A percentile compares a stretch with the other conserved stretches of the same genome.
Conservation (phyloP, 345 rosid species). For the Turnera subulata region DNA sequence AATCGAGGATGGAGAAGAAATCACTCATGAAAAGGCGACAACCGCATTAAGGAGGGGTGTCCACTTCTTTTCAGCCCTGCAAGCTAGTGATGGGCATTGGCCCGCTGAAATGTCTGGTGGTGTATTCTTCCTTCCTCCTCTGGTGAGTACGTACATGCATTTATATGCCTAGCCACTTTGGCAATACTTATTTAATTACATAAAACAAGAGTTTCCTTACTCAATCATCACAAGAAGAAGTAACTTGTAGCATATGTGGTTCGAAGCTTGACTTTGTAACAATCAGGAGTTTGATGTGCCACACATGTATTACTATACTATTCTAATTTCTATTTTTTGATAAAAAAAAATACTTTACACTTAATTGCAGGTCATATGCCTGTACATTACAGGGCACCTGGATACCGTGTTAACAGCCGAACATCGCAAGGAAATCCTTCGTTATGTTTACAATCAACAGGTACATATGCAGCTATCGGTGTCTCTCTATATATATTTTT, state of each 20-base stretch:
- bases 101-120: slow-evolving; percentile 17
- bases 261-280: too few relatives aligned
- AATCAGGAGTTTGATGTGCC: too few relatives aligned
- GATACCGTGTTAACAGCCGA: neutral
- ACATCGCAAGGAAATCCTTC: neutral
- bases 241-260: too few relatives aligned
- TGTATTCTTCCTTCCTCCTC: slow-evolving; percentile 8
- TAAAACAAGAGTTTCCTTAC: too few relatives aligned
- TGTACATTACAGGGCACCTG: slow-evolving; percentile 12
- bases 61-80: slow-evolving; percentile 16
- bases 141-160: slow-evolving; percentile 1
- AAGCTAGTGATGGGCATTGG: slow-evolving; percentile 22
- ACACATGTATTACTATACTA: too few relatives aligned
- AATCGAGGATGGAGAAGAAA: slow-evolving; percentile 8
- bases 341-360: too few relatives aligned
- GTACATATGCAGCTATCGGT: too few relatives aligned
- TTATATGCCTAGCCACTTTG: too few relatives aligned
- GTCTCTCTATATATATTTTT: too few relatives aligned
- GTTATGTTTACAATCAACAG: slow-evolving; percentile 9
- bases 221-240: too few relatives aligned
- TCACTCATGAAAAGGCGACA: slow-evolving; percentile 11
- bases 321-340: too few relatives aligned
- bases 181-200: too few relatives aligned
- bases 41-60: slow-evolving; percentile 12
- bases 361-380: slow-evolving; percentile 10